Base-by-base conservation (phyloP, 129 eudicot genomes). In the Solidago caesia region DNA sequence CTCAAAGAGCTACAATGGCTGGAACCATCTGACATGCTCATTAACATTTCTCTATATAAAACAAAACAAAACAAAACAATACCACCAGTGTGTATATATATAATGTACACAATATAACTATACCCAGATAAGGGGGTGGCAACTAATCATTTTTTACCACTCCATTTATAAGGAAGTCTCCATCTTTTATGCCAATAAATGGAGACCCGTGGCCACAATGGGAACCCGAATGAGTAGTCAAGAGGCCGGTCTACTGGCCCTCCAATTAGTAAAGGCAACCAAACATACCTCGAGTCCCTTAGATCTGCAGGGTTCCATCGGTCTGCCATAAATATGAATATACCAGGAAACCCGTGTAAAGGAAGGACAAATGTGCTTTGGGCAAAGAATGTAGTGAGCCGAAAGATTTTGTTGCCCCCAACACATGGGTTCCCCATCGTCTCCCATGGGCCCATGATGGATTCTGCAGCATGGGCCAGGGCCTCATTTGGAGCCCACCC, bases 401-500 rank as follows among this genome's bases (percentile, higher is more conserved):
- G 77, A 49, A 82, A 93, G 14, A 84, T 75, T 71, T 86, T 90
- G 64, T 88, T 89, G 16, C 92, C 98, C 5, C 98, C 98, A 6
- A 93, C 77, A 77, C 98, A 88, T 7, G 98, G 98, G 76, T 88
- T 93, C 63, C 98, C 98, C 84, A 93, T 75, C 0, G 91, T 83
- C 83, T 93, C 96, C 98, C 98, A 93, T 0, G 96, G 96, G 15
- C 98, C 98, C 89, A 89, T 82, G 11, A 93, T 75, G n/a, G 95
- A 86, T 14, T 85, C 96, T 0, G 98, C 87, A 15, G 98, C 98
- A 43, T 93, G 96, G 12, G 92, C 91, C 67, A 88, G 74, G 2
- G 92, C 96, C 82, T 89, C 96, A 12, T 93, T 93, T 44, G 98
- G 98, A 15, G 96, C 87, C 98, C 98, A 93, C 27, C 98, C 90